phyloP scores from a whole-genome alignment of 108 stramenopile genomes.

The Pinguiococcus pyrenoidosus region DNA sequence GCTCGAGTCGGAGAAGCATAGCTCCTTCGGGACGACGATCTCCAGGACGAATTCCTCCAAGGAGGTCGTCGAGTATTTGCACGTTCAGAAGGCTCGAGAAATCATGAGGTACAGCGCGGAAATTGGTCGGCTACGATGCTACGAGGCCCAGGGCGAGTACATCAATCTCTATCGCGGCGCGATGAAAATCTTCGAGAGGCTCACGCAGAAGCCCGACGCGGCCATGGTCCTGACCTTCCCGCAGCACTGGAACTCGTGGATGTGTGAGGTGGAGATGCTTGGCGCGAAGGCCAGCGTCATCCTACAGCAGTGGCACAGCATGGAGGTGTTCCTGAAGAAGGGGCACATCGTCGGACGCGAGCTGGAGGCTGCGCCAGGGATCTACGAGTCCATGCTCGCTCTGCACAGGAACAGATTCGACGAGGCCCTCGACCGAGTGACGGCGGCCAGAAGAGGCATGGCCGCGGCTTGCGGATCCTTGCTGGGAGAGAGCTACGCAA shows the following conservation, averaged over 20 bases:
- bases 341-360: slow-evolving; percentile 2
- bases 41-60: too few relatives aligned
- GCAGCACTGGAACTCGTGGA: background rate
- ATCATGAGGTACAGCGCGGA: too few relatives aligned
- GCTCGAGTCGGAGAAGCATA: too few relatives aligned
- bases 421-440: background rate
- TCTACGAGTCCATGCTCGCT: background rate
- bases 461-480: slow-evolving; percentile 8
- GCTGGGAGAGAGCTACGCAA: slow-evolving; percentile 24
- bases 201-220: too few relatives aligned
- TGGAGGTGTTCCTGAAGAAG: slow-evolving; percentile 18
- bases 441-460: slow-evolving; percentile 1
- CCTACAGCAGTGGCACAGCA: slow-evolving; percentile 14
- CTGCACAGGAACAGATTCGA: background rate
- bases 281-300: slow-evolving; percentile 21
- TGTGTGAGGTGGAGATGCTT: slow-evolving; percentile 13
- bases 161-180: too few relatives aligned
- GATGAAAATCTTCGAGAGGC: too few relatives aligned
- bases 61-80: too few relatives aligned
- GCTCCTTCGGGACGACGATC: too few relatives aligned
- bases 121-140: too few relatives aligned
- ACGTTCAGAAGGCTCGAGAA: too few relatives aligned
- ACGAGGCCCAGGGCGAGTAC: too few relatives aligned
- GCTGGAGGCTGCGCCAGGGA: background rate
- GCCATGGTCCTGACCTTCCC: background rate